Conservation (phyloP, 2,329 filamentous ascomycete genomes). For the Elsinoe arachidis region DNA sequence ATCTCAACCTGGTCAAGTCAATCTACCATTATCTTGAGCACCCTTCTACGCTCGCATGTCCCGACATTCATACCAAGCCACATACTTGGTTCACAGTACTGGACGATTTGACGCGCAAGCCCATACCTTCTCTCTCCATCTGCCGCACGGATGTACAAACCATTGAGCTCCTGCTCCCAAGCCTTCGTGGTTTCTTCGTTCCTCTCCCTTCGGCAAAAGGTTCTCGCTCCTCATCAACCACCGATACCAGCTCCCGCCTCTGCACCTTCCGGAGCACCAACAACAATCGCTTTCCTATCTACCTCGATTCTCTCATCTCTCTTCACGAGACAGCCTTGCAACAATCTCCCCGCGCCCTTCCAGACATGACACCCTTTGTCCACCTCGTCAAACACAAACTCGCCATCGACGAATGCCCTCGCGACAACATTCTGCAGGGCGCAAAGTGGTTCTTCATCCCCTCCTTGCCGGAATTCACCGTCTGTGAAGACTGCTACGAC, state of each 20-base stretch:
- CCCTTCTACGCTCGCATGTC: slow-evolving; percentile 43
- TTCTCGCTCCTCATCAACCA: slow-evolving; percentile 17
- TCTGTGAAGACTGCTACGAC: slow-evolving; percentile 81
- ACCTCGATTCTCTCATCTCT: slow-evolving; percentile 48
- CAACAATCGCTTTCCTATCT: slow-evolving; percentile 47
- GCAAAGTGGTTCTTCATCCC: slow-evolving; percentile 71
- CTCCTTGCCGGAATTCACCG: slow-evolving; percentile 62
- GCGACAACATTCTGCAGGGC: slow-evolving; percentile 53
- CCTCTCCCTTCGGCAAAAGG: slow-evolving; percentile 38
- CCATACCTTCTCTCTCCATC: slow-evolving; percentile 61
- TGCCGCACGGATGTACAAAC: slow-evolving; percentile 67
- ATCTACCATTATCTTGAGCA: slow-evolving; percentile 56
- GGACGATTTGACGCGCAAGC: slow-evolving; percentile 56
- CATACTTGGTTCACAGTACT: slow-evolving; percentile 69
- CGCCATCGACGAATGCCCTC: slow-evolving; percentile 53
- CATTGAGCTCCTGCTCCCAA: slow-evolving; percentile 65
- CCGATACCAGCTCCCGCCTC: slow-evolving; percentile 35
- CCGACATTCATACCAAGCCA: slow-evolving; percentile 45
- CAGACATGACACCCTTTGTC: slow-evolving; percentile 54
- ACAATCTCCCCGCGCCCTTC: slow-evolving; percentile 28
- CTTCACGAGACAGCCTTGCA: slow-evolving; percentile 34
- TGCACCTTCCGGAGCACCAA: slow-evolving; percentile 61
- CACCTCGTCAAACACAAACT: slow-evolving; percentile 53
- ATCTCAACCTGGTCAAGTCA: slow-evolving; percentile 60
- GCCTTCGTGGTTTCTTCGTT: slow-evolving; percentile 57